A percentile compares a stretch with the other conserved stretches of the same genome.
These are phyloP conservation scores for Penicillium herquei DNA, from an alignment of 495 filamentous ascomycete genomes.

Conservation along the genomic window DNA sequence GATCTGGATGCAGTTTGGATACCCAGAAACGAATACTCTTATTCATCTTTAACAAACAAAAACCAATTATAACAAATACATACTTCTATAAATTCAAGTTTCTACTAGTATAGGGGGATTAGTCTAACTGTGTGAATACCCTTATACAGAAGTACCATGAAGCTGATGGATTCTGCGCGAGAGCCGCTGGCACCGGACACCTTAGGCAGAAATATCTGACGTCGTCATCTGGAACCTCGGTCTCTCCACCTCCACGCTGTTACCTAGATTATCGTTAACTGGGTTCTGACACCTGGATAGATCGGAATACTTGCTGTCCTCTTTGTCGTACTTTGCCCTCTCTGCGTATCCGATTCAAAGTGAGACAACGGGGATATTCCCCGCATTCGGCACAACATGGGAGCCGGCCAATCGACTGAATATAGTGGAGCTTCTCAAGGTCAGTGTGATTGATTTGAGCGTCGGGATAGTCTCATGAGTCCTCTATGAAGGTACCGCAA, in stretches of 20 bases:
- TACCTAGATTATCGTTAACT: background rate
- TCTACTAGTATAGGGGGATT: too few species aligned
- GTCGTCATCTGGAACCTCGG: conserved; percentile 17
- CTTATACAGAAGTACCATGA: too few species aligned
- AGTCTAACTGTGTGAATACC: too few species aligned
- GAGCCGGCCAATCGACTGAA: conserved; percentile 40
- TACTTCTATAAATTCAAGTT: background rate
- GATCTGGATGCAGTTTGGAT: conserved; percentile 10
- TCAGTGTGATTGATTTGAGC: conserved; percentile 21
- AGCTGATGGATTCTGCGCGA: background rate
- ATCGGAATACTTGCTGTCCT: background rate
- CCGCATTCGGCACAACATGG: conserved; percentile 32
- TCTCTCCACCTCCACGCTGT: conserved; percentile 7
- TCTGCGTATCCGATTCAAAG: background rate
- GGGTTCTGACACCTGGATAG: background rate
- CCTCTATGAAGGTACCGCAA: background rate
- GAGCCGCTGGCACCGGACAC: background rate
- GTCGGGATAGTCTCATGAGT: too few species aligned
- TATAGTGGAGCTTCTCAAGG: conserved; percentile 39
- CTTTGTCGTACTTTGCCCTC: background rate
- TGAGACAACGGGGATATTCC: conserved; percentile 9
- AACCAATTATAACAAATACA: conserved; percentile 1
- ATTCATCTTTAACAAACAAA: conserved; percentile 7
- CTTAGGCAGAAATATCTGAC: conserved; percentile 22
- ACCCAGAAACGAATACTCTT: conserved; percentile 14